phyloP scores from a whole-genome alignment of 129 eudicot species.

The Scalesia atractyloides region DNA sequence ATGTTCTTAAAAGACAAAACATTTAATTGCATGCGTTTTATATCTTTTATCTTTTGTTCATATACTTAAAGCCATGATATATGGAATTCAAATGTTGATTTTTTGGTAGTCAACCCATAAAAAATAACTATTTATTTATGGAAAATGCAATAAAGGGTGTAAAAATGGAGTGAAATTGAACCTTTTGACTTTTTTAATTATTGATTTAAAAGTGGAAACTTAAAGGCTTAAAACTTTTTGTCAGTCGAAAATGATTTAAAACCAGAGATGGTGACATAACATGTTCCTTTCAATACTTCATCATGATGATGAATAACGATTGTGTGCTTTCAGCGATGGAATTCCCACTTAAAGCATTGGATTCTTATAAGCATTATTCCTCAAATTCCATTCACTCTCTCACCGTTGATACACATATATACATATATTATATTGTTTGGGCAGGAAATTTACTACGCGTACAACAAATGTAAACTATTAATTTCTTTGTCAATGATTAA shows the following conservation, averaged over 20 bases:
- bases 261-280: constrained; percentile 40
- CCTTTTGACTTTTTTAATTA: constrained; percentile 34
- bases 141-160: constrained; percentile 2
- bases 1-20: neutral
- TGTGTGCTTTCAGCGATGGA: constrained; percentile 40
- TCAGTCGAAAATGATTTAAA: constrained; percentile 37
- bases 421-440: neutral
- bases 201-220: constrained; percentile 18
- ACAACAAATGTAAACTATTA: too few species aligned
- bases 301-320: constrained; percentile 33
- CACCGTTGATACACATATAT: neutral
- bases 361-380: constrained; percentile 30
- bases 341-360: constrained; percentile 40
- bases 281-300: constrained; percentile 35
- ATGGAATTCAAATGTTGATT: constrained; percentile 4
- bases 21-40: neutral
- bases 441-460: too few species aligned
- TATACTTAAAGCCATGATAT: constrained; percentile 6
- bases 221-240: constrained; percentile 34
- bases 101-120: constrained; percentile 22
- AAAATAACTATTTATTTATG: neutral
- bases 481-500: too few species aligned
- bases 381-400: constrained; percentile 2
- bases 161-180: constrained; percentile 8
- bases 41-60: neutral